Percentiles rank a stretch among this genome's conserved stretches.
These are phyloP conservation scores for Phoma sp. DNA, from an alignment of 2,329 filamentous ascomycete genomes.

Conservation along the genomic window DNA sequence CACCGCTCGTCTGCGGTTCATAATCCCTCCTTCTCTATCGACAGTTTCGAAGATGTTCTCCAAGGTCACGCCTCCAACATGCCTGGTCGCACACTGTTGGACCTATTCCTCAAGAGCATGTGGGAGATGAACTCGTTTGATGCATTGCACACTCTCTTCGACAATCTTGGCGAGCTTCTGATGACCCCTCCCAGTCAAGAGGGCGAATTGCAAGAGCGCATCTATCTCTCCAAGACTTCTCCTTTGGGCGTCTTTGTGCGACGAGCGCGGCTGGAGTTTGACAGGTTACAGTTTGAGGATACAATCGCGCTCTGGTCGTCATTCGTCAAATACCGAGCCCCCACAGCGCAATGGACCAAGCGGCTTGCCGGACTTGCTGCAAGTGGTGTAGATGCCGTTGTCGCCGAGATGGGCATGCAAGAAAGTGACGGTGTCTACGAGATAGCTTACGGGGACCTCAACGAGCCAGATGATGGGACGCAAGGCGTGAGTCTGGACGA, in stretches of 20 bases:
- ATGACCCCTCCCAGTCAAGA: conserved; percentile 52
- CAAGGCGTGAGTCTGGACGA: conserved; percentile 75
- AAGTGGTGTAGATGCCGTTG: conserved; percentile 64
- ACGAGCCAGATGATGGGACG: conserved; percentile 49
- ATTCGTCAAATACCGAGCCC: conserved; percentile 81
- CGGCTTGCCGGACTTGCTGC: conserved; percentile 39
- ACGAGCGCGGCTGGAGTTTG: conserved; percentile 79
- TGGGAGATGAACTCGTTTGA: conserved; percentile 87
- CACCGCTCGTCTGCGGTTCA: conserved; percentile 34
- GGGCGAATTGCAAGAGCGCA: conserved; percentile 46
- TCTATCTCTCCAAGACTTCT: conserved; percentile 74
- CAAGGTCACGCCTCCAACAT: conserved; percentile 59
- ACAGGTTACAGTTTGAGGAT: conserved; percentile 80
- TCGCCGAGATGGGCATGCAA: conserved; percentile 66
- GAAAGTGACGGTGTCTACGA: conserved; percentile 56
- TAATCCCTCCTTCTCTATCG: conserved; percentile 44
- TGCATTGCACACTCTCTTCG: conserved; percentile 79
- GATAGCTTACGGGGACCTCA: conserved; percentile 60
- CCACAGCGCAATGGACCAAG: conserved; percentile 71
- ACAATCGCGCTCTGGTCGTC: conserved; percentile 79
- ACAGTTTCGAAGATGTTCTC: conserved; percentile 58
- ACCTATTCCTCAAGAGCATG: conserved; percentile 79
- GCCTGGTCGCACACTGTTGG: conserved; percentile 85
- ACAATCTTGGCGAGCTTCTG: conserved; percentile 64
- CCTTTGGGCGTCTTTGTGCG: conserved; percentile 84